phyloP scores from a whole-genome alignment of 208 protist genomes.

The Phytomonas francai region DNA sequence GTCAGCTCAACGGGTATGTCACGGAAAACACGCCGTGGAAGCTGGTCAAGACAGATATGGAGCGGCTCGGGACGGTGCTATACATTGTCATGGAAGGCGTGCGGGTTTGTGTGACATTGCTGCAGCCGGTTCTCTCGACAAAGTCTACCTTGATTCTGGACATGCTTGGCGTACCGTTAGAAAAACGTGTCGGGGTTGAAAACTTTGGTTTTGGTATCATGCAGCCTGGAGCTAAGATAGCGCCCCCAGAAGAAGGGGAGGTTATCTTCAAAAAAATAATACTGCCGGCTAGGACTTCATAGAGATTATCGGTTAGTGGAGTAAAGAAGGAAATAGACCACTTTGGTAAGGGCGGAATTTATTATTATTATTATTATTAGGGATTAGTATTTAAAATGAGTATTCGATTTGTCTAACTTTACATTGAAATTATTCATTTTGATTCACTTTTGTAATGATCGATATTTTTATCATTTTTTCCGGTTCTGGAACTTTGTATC shows the following conservation, averaged over 20 bases:
- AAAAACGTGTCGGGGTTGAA: conserved; percentile 34
- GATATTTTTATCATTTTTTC: not conserved
- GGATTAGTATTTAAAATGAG: conserved; percentile 6
- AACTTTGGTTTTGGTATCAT: conserved; percentile 67
- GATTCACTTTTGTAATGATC: conserved; percentile 1
- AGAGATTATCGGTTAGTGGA: not conserved
- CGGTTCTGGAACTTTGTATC: not conserved
- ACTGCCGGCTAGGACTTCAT: conserved; percentile 12
- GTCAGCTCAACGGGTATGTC: conserved; percentile 84
- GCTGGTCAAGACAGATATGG: conserved; percentile 73
- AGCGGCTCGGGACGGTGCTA: conserved; percentile 76
- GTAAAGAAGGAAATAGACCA: not conserved
- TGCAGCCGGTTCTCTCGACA: conserved; percentile 81
- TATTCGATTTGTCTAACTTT: not conserved
- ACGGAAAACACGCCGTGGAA: conserved; percentile 91
- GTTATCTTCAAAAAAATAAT: conserved; percentile 69
- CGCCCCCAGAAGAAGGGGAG: conserved; percentile 33
- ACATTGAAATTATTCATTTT: conserved; percentile 7
- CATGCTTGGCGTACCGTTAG: conserved; percentile 69
- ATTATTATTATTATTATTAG: conserved; percentile 5
- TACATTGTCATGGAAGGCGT: conserved; percentile 87
- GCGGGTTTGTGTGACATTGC: conserved; percentile 68
- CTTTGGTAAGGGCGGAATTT: not conserved
- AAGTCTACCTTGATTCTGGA: conserved; percentile 80
- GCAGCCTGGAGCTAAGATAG: conserved; percentile 47